A percentile compares a stretch with the other conserved stretches of the same genome.
Evolutionary conservation across 2,329 filamentous ascomycete species (phyloP).

Genomic region (Penicillium sp.): DNA sequence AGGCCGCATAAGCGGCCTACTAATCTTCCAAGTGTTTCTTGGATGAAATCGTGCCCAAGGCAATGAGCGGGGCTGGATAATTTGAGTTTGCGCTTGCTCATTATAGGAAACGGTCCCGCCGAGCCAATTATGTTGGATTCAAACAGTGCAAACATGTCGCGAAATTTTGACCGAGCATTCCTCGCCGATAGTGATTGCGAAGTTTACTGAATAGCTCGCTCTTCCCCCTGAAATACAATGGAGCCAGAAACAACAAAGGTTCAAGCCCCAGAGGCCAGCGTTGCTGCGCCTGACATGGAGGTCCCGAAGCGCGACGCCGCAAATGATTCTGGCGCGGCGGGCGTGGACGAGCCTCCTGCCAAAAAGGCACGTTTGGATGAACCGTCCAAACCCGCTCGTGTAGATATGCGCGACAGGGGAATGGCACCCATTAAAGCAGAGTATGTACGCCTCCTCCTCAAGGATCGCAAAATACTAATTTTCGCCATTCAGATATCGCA

Average conservation of each 20-base stretch:
- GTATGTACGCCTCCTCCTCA: conserved; percentile 28
- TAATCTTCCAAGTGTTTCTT: too few relatives aligned
- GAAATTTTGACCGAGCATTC: conserved; percentile 19
- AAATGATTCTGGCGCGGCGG: conserved; percentile 22
- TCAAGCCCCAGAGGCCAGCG: conserved; percentile 10
- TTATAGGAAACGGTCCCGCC: background rate
- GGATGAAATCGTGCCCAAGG: too few relatives aligned
- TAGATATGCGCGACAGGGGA: conserved; percentile 51
- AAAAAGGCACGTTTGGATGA: conserved; percentile 61
- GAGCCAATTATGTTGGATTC: background rate
- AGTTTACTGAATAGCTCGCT: background rate
- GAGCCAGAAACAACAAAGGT: conserved; percentile 3
- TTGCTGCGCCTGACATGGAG: conserved; percentile 13
- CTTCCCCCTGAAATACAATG: background rate
- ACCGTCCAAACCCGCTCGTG: conserved; percentile 23
- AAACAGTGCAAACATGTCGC: conserved; percentile 28
- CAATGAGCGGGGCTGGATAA: background rate
- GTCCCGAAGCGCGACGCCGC: conserved; percentile 22
- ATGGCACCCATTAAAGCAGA: conserved; percentile 72
- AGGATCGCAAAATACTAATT: background rate
- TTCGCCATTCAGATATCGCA: conserved; percentile 29
- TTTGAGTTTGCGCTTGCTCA: background rate
- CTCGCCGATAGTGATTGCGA: conserved; percentile 3
- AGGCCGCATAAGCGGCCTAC: too few relatives aligned
- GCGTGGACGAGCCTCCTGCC: conserved; percentile 47